These are phyloP conservation scores for Fusarium duplospermum DNA, from an alignment of 2,329 filamentous ascomycete species.

Conservation along the genomic window DNA sequence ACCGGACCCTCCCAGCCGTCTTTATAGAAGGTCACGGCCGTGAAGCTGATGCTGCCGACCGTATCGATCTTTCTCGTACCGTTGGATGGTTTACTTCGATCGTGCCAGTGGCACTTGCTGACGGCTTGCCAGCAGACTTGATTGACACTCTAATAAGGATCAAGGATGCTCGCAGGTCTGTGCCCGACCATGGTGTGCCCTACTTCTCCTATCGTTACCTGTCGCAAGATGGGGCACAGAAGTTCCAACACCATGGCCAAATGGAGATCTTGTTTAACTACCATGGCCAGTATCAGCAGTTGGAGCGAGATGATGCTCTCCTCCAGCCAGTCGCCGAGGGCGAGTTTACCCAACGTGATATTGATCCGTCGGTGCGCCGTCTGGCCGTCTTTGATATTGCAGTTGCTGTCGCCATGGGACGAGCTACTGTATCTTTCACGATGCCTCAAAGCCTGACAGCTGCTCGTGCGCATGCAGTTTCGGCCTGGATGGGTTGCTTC, in stretches of 20 bases:
- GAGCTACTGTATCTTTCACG: neutral
- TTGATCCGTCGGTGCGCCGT: neutral
- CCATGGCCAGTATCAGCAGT: constrained; percentile 1
- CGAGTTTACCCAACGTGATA: neutral
- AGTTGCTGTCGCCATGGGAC: neutral
- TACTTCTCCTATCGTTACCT: too few relatives aligned
- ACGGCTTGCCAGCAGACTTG: neutral
- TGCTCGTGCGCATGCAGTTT: neutral
- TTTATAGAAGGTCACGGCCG: constrained; percentile 57
- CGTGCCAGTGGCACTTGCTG: too few relatives aligned
- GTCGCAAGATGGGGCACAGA: too few relatives aligned
- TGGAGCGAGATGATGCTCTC: neutral
- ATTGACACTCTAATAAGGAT: constrained; percentile 42
- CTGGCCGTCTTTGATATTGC: neutral
- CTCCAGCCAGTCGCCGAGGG: neutral
- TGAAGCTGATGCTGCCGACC: constrained; percentile 37
- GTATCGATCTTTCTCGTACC: constrained; percentile 51
- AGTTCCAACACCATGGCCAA: neutral
- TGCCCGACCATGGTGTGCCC: neutral
- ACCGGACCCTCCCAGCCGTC: constrained; percentile 48
- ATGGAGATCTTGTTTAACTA: constrained; percentile 9
- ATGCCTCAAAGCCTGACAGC: neutral
- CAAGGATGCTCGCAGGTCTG: constrained; percentile 52
- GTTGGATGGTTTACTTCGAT: constrained; percentile 58
- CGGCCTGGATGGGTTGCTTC: neutral